phyloP scores from a whole-genome alignment of 805 yeast genomes.

The Metschnikowia amazonensis region DNA sequence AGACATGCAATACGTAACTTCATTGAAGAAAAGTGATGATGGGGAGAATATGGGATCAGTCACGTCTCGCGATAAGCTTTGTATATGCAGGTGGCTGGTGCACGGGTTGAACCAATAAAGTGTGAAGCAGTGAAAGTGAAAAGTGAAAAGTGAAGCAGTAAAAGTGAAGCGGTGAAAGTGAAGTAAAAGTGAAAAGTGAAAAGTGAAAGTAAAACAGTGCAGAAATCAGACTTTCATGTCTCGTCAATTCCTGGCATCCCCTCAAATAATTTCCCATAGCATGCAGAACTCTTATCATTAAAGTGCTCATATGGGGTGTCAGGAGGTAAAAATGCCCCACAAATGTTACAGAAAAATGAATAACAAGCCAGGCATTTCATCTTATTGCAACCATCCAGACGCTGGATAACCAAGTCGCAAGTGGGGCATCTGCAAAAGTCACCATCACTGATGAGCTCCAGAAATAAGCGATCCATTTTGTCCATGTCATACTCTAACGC shows the following conservation, averaged over 20 bases:
- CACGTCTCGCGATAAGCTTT: not conserved
- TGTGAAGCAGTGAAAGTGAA: too few relatives aligned
- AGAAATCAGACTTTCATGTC: not conserved
- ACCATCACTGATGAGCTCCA: conserved; percentile 40
- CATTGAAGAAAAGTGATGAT: conserved; percentile 23
- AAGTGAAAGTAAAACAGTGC: too few relatives aligned
- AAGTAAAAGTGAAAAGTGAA: too few relatives aligned
- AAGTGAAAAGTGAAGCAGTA: too few relatives aligned
- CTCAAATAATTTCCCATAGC: conserved; percentile 50
- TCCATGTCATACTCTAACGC: conserved; percentile 47
- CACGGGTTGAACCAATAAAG: too few relatives aligned
- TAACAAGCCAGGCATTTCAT: conserved; percentile 53
- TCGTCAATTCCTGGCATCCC: conserved; percentile 36
- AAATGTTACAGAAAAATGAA: conserved; percentile 50
- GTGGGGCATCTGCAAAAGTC: conserved; percentile 50
- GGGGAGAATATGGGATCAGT: not conserved
- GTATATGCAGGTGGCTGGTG: too few relatives aligned
- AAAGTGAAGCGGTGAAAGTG: too few relatives aligned
- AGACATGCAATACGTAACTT: conserved; percentile 58
- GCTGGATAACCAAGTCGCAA: conserved; percentile 47
- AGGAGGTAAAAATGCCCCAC: conserved; percentile 41
- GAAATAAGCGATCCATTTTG: conserved; percentile 29
- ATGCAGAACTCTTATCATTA: conserved; percentile 36
- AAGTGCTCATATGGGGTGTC: conserved; percentile 53
- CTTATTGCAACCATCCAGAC: conserved; percentile 62